Percentiles rank a stretch among this genome's conserved stretches.
Evolutionary conservation across 192 early-diverging fungal species (phyloP).

Genomic region (Kappamyces sp.): DNA sequence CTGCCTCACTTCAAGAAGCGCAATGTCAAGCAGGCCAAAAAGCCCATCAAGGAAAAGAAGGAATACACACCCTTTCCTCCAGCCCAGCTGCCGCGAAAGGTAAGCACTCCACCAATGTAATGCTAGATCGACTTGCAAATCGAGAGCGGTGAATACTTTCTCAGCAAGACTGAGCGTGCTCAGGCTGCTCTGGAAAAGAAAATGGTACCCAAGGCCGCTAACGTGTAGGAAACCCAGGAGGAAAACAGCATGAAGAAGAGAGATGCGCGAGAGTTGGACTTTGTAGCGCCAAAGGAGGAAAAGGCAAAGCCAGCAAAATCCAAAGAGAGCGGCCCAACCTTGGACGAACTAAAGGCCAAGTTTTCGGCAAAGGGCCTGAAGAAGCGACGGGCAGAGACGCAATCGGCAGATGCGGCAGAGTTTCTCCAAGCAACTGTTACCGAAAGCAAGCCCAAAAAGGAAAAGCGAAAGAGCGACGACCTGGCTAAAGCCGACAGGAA

Average conservation of each 20-base stretch:
- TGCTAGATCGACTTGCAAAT: constrained; percentile 77
- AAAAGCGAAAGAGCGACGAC: not conserved
- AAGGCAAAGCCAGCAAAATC: not conserved
- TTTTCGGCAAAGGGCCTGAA: constrained; percentile 27
- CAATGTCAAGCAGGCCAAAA: constrained; percentile 68
- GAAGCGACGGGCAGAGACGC: not conserved
- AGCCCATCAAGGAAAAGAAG: constrained; percentile 68
- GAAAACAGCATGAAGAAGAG: constrained; percentile 63
- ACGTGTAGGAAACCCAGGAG: constrained; percentile 48
- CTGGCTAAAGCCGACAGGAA: constrained; percentile 8
- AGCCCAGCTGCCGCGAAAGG: constrained; percentile 69
- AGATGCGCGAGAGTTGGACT: constrained; percentile 70
- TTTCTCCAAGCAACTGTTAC: not conserved
- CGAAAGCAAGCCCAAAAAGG: not conserved
- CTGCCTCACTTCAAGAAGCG: constrained; percentile 94
- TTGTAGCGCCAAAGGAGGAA: constrained; percentile 71
- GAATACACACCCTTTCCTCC: constrained; percentile 89
- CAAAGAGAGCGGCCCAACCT: not conserved
- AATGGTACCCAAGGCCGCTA: constrained; percentile 39
- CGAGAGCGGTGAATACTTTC: constrained; percentile 94
- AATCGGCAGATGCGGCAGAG: not conserved
- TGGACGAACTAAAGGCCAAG: constrained; percentile 41
- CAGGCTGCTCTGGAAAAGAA: constrained; percentile 56
- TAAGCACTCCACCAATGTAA: not conserved
- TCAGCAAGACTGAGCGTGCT: constrained; percentile 41